Evolutionary conservation across 1,139 yeast genomes (phyloP).

Genomic region (Pneumocystis murina): DNA sequence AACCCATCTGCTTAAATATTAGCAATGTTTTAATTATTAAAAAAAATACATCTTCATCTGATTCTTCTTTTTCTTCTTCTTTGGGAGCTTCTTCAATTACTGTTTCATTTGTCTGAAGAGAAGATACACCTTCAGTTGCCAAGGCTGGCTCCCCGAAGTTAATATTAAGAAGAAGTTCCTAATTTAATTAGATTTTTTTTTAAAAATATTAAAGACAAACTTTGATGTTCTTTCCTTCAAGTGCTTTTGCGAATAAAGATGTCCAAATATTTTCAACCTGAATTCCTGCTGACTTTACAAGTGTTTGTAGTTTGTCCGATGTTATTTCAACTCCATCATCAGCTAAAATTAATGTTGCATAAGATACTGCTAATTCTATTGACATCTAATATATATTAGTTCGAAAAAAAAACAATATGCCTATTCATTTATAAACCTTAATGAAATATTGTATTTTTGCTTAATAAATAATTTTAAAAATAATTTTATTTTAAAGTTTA

Average conservation of each 20-base stretch:
- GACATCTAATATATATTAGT: neutral
- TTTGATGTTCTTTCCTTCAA: slow-evolving; percentile 92
- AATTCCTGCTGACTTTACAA: slow-evolving; percentile 84
- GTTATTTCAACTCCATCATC: slow-evolving; percentile 12
- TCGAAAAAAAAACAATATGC: neutral
- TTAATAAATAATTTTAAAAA: neutral
- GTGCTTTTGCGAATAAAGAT: slow-evolving; percentile 92
- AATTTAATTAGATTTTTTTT: neutral
- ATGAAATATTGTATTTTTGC: too few relatives aligned
- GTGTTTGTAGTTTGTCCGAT: slow-evolving; percentile 63
- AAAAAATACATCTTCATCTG: slow-evolving; percentile 69
- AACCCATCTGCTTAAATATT: slow-evolving; percentile 9
- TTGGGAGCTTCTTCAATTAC: slow-evolving; percentile 21
- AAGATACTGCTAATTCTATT: slow-evolving; percentile 11
- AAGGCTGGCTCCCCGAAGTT: slow-evolving; percentile 50
- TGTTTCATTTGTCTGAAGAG: slow-evolving; percentile 45
- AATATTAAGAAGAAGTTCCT: slow-evolving; percentile 26
- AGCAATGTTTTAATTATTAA: neutral
- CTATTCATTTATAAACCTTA: neutral
- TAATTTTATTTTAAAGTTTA: neutral
- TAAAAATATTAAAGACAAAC: slow-evolving; percentile 68
- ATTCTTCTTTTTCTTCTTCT: slow-evolving; percentile 41
- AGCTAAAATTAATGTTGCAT: slow-evolving; percentile 12
- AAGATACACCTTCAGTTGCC: slow-evolving; percentile 36
- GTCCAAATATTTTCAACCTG: slow-evolving; percentile 69